Base-by-base conservation (phyloP, 805 yeast species). In the Kuraishia molischiana region DNA sequence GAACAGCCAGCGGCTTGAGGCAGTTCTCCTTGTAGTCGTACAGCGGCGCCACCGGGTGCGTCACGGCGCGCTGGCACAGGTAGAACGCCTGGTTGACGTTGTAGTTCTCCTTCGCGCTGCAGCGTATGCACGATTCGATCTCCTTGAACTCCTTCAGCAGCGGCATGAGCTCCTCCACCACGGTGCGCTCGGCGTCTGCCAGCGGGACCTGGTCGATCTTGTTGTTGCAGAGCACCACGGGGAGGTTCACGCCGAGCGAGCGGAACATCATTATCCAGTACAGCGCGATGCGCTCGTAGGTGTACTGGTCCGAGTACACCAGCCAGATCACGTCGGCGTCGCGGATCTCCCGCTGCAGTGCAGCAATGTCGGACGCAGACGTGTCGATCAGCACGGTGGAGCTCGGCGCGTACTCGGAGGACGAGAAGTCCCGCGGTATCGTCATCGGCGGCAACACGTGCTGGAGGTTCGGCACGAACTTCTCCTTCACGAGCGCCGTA, bases 191-290 rank as follows among this genome's bases (percentile, higher is more conserved):
- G 1, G 72, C 61, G 34, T 72, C 74, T 13, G 29, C 22, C 28
- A 20, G 24, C 29, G 22, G 32, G 4, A 33, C 41, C 6, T 54
- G 44, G 40, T 84, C 94, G 15, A 79, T 68, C 50, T 85, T 87
- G 57, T 87, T 92, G 38, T 89, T 87, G 58, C 95, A 82, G 2
- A 92, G 62, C 1, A 92, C 85, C n/a, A 92, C 79, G 0, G 99
- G 98, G 11, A 90, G 58, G 52, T 92, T 92, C 40, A 90, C 86
- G 3, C 98, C 99, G 71, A 86, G 67, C 0, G 95, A 85, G 43
- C 99, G 68, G 50, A 92, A 81, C 66, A 81, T 73, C 37, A 94
- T 92, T 72, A 92, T 79, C 99, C 99, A 92, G 56, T 87, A 87
- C 19, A 90, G 64, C 2, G 95, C 78, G 4, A 92, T 76, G 34